Evolutionary conservation across 2,329 filamentous ascomycete genomes (phyloP).

Genomic region (Saccharata proteae): DNA sequence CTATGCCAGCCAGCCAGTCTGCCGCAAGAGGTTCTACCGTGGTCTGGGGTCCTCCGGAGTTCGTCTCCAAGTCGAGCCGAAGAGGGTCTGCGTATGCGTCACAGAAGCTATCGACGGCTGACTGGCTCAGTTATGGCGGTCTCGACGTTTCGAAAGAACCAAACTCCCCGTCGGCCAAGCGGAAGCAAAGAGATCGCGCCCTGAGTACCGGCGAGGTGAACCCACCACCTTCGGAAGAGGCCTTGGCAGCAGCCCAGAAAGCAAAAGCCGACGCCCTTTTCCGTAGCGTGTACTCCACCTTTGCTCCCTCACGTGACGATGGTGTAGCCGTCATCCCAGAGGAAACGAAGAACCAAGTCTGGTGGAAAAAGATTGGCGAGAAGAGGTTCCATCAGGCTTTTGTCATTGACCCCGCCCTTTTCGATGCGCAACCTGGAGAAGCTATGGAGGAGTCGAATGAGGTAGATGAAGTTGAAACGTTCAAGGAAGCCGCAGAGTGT

Average conservation of each 20-base stretch:
- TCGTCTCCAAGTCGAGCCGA: conserved; percentile 33
- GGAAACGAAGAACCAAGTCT: conserved; percentile 54
- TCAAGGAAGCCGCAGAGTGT: conserved; percentile 26
- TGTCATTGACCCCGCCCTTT: conserved; percentile 37
- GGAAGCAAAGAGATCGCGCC: conserved; percentile 58
- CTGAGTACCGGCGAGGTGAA: conserved; percentile 53
- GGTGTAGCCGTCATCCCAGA: conserved; percentile 57
- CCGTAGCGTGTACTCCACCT: conserved; percentile 65
- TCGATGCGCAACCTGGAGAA: conserved; percentile 13
- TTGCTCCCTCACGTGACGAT: conserved; percentile 65
- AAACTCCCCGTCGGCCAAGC: conserved; percentile 51
- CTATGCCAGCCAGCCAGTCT: conserved; percentile 58
- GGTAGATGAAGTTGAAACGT: conserved; percentile 23
- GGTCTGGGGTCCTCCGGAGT: conserved; percentile 41
- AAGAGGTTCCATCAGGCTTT: conserved; percentile 54
- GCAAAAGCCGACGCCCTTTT: conserved; percentile 65
- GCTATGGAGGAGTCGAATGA: conserved; percentile 20
- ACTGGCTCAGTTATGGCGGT: conserved; percentile 48
- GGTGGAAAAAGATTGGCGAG: conserved; percentile 64
- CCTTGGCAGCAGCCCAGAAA: conserved; percentile 34
- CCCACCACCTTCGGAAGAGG: conserved; percentile 33
- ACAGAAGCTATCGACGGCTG: conserved; percentile 52
- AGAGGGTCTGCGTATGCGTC: conserved; percentile 49
- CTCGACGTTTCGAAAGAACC: conserved; percentile 28
- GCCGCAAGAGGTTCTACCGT: conserved; percentile 46